These are phyloP conservation scores for Phyllostachys edulis DNA, from an alignment of 176 grass and related monocot species.

Conservation along the genomic window DNA sequence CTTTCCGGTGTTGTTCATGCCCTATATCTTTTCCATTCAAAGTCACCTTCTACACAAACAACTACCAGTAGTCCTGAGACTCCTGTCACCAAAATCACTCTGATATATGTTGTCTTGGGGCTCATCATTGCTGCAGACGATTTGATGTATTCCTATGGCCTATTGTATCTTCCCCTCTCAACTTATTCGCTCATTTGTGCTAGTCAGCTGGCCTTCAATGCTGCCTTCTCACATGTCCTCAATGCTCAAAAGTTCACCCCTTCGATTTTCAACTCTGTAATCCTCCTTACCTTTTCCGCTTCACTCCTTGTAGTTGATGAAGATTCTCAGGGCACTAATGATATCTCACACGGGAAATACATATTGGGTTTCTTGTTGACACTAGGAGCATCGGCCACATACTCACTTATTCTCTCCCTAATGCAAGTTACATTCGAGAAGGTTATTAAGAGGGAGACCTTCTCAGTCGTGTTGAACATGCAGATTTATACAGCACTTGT, in stretches of 20 bases:
- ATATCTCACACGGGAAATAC: slow-evolving; percentile 44
- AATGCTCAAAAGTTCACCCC: slow-evolving; percentile 83
- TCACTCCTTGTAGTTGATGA: slow-evolving; percentile 65
- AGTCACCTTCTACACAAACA: slow-evolving; percentile 32
- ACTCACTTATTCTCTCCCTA: slow-evolving; percentile 90
- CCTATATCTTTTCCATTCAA: slow-evolving; percentile 47
- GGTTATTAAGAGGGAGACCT: slow-evolving; percentile 76
- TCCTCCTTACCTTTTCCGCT: slow-evolving; percentile 77
- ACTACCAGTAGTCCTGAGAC: slow-evolving; percentile 15
- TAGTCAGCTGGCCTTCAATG: slow-evolving; percentile 91
- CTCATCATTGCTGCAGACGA: slow-evolving; percentile 77
- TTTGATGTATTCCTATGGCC: slow-evolving; percentile 94
- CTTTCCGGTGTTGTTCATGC: slow-evolving; percentile 61
- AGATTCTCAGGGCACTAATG: slow-evolving; percentile 37
- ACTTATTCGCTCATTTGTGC: slow-evolving; percentile 93
- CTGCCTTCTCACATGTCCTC: slow-evolving; percentile 77
- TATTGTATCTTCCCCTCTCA: slow-evolving; percentile 84
- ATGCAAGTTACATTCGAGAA: slow-evolving; percentile 86
- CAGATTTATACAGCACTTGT: slow-evolving; percentile 72
- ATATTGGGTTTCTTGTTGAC: slow-evolving; percentile 66
- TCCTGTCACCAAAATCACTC: slow-evolving; percentile 42
- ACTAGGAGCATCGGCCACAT: slow-evolving; percentile 76
- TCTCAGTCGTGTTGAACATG: slow-evolving; percentile 66
- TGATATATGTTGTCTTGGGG: slow-evolving; percentile 72
- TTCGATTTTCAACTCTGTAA: slow-evolving; percentile 72